Percentiles rank a stretch among this genome's conserved stretches.
Conservation (phyloP, 495 filamentous ascomycete genomes). For the Lindgomyces ingoldianus region DNA sequence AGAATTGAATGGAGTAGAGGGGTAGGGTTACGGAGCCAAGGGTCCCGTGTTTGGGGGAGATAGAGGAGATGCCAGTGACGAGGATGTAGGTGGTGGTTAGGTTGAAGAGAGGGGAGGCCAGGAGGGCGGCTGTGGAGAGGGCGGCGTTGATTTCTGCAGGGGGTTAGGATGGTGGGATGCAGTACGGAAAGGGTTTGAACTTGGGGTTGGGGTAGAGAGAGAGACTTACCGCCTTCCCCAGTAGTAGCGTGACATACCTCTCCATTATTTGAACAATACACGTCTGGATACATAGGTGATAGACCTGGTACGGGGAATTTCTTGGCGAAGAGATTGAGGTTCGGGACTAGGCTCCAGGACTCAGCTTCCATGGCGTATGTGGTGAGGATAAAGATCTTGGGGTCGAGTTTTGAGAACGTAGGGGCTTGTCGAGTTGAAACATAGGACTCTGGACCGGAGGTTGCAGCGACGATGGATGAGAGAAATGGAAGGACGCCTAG, state of each 20-base stretch:
- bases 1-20: constrained; percentile 28
- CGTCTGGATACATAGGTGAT: constrained; percentile 63
- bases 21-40: too few relatives aligned
- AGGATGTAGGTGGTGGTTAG: constrained; percentile 69
- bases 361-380: constrained; percentile 72
- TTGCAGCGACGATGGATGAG: too few relatives aligned
- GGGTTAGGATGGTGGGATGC: neutral
- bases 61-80: constrained; percentile 68
- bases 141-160: constrained; percentile 71
- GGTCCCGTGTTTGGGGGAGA: too few relatives aligned
- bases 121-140: constrained; percentile 58
- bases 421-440: too few relatives aligned
- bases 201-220: neutral
- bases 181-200: neutral
- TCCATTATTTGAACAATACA: constrained; percentile 61
- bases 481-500: too few relatives aligned
- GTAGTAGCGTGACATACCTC: constrained; percentile 65
- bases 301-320: constrained; percentile 70
- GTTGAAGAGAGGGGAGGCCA: constrained; percentile 64
- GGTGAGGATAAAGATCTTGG: constrained; percentile 70
- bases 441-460: too few relatives aligned
- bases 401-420: constrained; percentile 59
- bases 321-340: constrained; percentile 54
- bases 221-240: constrained; percentile 42
- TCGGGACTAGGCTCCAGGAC: constrained; percentile 64